Evolutionary conservation across 345 rosid species (phyloP).

Genomic region (Lagerstroemia speciosa): DNA sequence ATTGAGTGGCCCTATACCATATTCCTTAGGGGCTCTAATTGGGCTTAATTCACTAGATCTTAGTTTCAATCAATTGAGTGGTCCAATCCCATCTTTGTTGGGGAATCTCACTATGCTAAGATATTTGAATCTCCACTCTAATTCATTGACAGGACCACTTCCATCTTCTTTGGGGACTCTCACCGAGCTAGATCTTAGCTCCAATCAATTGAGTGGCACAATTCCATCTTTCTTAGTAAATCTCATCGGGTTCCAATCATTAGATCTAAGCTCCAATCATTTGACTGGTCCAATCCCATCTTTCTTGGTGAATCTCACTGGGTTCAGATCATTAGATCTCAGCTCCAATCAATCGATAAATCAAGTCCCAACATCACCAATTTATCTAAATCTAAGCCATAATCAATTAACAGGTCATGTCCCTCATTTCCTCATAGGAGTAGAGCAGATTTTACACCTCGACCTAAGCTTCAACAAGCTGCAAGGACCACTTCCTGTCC

Average conservation of each 20-base stretch:
- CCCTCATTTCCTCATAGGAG: conserved; percentile 10
- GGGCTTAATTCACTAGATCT: not conserved
- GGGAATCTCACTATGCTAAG: not conserved
- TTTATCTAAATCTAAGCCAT: not conserved
- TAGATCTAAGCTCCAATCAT: conserved; percentile 1
- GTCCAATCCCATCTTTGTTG: not conserved
- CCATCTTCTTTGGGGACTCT: conserved; percentile 5
- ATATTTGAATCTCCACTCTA: not conserved
- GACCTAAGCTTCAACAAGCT: not conserved
- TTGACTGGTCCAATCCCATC: conserved; percentile 7
- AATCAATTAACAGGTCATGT: not conserved
- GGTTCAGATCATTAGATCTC: not conserved
- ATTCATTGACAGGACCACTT: conserved; percentile 7
- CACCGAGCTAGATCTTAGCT: not conserved
- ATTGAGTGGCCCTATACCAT: not conserved
- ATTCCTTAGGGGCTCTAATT: not conserved
- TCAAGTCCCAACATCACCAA: conserved; percentile 2
- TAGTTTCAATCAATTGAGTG: not conserved
- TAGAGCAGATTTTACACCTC: not conserved
- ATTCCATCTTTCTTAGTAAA: conserved; percentile 4
- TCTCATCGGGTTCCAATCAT: not conserved
- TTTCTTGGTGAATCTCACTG: not conserved
- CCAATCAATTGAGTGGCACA: conserved; percentile 6
- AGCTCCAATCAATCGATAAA: conserved; percentile 3
- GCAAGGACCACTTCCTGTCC: conserved; percentile 3